Evolutionary conservation across 345 rosid species (phyloP), one percentile per base, ranked within the genome.

Genomic region (Isatis tinctoria): DNA sequence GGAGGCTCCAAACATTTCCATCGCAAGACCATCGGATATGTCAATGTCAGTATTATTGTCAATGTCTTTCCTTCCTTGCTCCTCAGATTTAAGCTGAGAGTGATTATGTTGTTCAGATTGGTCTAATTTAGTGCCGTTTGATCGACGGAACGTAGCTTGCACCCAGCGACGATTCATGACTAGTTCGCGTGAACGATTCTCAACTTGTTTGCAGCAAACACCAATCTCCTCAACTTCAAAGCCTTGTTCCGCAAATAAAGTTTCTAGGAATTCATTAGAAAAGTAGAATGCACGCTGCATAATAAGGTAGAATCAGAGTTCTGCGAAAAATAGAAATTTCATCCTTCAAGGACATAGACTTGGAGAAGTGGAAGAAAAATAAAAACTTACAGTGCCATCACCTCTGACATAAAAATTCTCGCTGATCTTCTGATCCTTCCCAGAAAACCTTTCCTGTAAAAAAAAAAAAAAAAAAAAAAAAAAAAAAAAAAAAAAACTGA

Each of bases 81-180:
- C 77, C 26, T 82, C 68, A 62, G 72, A 40, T 28, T 74, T 35
- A 18, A 65, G 33, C 40, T 61, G 77, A 18, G 8, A 45, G 76
- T 47, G 69, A 24, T 64, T 82, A 43, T 72, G 78, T 67, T 49
- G 74, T 69, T 58, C 63, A 60, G 49, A 56, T 44, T 64, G 67
- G 66, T 79, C 79, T 14, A 76, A 37, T 49, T 79, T 67, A 3
- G 40, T 60, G 36, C n/a, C 24, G 22, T 78, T 80, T 72, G 90
- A 76, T 54, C 33, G 62, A 54, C 82, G 77, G 77, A 94, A 91
- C 41, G 85, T 87, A 47, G 95, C 95, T 86, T 94, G 98, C 74
- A 91, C 81, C 98, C 97, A 94, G 49, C 95, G 88, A 84, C 97
- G 81, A 77, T 91, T 90, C 97, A 94, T 91, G 63, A 94, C 85